Evolutionary conservation across 2,329 filamentous ascomycete species (phyloP), one percentile per base, ranked within the genome.

Genomic region (Endocalyx cinctus): DNA sequence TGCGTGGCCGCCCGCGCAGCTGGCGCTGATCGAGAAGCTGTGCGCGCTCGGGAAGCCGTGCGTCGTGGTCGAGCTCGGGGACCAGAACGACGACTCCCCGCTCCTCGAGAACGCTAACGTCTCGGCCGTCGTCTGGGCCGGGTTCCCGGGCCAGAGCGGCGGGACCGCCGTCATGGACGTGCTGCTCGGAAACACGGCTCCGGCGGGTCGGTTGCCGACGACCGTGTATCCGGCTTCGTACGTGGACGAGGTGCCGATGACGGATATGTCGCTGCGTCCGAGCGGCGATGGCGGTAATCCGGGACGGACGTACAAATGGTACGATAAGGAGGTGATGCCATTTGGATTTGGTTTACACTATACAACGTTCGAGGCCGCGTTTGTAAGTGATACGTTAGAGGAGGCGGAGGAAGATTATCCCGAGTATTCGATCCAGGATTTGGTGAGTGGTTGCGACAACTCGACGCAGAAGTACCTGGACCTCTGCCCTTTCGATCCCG

Each of bases 131-230:
- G 30, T 74, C 0, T 74, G 70, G 70, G 66, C 58, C 2, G 69
- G 70, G 2, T 74, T 70, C 41, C 70, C 71, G 1, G 70, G 71
- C 3, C 70, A 74, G 52, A 64, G 67, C 34, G 70, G 70, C 10
- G 71, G 71, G 10, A 53, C 56, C 5, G 71, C 71, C 0, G 48
- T 74, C 7, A 52, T 73, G 31, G 60, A 74, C 37, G 60, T 74
- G 27, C 43, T 74, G 25, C 63, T 59, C 4, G 70, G 71, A 4
- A 63, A 59, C 27, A 54, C 47, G 2, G 55, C 66, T 2, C 64
- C 66, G 14, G 70, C 66, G 15, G 70, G 69, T 6, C 58, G 69
- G 27, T 45, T 72, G 4, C 66, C 68, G 3, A 56, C 59, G 2
- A 72, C 69, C 2, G 55, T 69, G 38, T 73, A 74, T 42, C 67